phyloP scores from a whole-genome alignment of 257 asterid genomes.

The Misopates orontium region DNA sequence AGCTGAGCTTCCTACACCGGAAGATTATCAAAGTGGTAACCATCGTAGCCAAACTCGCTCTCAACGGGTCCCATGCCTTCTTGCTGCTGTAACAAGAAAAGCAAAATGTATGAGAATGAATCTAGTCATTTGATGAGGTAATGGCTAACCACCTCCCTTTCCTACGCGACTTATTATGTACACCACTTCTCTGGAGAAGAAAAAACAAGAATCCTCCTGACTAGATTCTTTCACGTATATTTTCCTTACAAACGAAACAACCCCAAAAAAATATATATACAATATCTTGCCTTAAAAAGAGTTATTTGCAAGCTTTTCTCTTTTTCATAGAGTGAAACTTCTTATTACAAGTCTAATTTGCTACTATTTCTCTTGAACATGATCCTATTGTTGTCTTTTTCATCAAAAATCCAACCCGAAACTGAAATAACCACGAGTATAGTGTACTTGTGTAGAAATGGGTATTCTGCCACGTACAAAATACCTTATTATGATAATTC shows the following conservation, averaged over 20 bases:
- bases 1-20: conserved; percentile 44
- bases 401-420: not conserved
- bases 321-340: not conserved
- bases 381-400: too few relatives aligned
- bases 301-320: not conserved
- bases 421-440: not conserved
- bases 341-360: too few relatives aligned
- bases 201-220: too few relatives aligned
- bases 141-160: too few relatives aligned
- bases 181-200: too few relatives aligned
- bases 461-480: not conserved
- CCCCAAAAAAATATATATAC: not conserved
- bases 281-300: not conserved
- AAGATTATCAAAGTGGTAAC: conserved; percentile 63
- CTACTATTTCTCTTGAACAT: too few relatives aligned
- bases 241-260: not conserved
- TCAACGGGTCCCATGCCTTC: conserved; percentile 58
- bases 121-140: not conserved
- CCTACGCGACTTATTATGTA: too few relatives aligned
- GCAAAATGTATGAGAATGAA: conserved; percentile 8
- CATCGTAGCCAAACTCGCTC: conserved; percentile 69
- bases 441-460: too few relatives aligned
- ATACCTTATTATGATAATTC: too few relatives aligned
- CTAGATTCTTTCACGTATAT: too few relatives aligned
- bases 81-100: conserved; percentile 42